A percentile compares a stretch with the other conserved stretches of the same genome.
Conservation (phyloP, 805 yeast genomes). For the Saturnispora sekii region DNA sequence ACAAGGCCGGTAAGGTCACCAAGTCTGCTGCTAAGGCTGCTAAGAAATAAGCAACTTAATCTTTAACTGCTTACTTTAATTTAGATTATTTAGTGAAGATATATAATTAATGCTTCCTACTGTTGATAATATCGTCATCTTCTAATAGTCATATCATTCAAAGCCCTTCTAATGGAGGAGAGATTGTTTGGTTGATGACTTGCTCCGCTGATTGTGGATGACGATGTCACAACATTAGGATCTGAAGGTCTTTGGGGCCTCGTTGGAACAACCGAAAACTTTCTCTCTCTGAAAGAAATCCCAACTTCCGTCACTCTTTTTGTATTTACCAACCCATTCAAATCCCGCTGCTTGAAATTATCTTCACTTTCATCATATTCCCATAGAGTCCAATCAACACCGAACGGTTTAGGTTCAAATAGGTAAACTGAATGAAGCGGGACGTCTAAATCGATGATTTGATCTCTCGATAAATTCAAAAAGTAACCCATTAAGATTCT, state of each 20-base stretch:
- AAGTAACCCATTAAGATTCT: constrained; percentile 83
- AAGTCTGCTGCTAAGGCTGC: constrained; percentile 86
- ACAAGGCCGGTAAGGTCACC: constrained; percentile 89
- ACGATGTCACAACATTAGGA: not conserved
- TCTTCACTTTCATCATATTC: constrained; percentile 74
- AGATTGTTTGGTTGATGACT: not conserved
- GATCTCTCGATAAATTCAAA: constrained; percentile 66
- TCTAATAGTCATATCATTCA: constrained; percentile 1
- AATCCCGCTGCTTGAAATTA: constrained; percentile 62
- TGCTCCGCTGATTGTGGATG: not conserved
- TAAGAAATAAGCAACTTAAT: constrained; percentile 44
- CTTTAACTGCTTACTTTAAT: not conserved
- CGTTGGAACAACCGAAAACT: constrained; percentile 68
- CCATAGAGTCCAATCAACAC: constrained; percentile 86
- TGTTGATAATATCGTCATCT: not conserved
- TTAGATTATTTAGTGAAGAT: constrained; percentile 8
- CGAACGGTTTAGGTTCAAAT: constrained; percentile 89
- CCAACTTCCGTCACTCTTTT: constrained; percentile 62
- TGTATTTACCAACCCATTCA: constrained; percentile 26
- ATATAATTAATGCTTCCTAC: constrained; percentile 9
- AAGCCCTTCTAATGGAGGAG: constrained; percentile 8
- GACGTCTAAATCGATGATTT: constrained; percentile 83
- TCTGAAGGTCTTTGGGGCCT: constrained; percentile 36
- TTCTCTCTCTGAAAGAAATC: constrained; percentile 57
- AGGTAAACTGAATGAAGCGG: constrained; percentile 88